Evolutionary conservation across 768 basidiomycete genomes (phyloP), one percentile per base, ranked within the genome.

Genomic region (Tulasnella sp.): DNA sequence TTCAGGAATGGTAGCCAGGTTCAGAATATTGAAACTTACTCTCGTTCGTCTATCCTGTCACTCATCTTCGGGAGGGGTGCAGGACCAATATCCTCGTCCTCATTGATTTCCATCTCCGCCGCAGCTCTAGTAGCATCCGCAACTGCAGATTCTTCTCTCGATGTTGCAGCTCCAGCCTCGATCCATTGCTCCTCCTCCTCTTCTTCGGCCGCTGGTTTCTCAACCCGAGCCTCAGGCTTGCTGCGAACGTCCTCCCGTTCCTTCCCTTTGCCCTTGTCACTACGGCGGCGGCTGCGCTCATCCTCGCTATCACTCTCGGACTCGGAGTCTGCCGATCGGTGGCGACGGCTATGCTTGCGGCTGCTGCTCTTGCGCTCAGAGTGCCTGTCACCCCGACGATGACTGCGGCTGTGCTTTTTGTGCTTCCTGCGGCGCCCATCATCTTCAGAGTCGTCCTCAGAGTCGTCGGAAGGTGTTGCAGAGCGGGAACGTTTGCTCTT

Each of bases 51-150:
- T 72, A 92, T 83, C 83, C 87, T 90, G 82, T 89, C 84, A 39
- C 75, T 91, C 7, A 84, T 82, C 80, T 87, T 89, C 46, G 82
- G 48, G 0, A 90, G 83, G n/a, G 95, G 93, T 81, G 92, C 87
- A 5, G 97, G 97, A 0, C 97, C 97, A 42, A 97, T 84, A 46
- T 92, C 93, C 5, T 91, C 91, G 74, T 91, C 93, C 21, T 87
- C 88, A 38, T 86, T 85, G 14, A 86, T 86, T 14, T 90, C 89
- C 80, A 62, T 84, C 84, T 56, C 77, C 82, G 19, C 80, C 80
- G 6, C 71, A 31, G 74, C 71, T 31, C 14, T 71, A 38, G 75
- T 77, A 68, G 74, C 44, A 31, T 16, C 34, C 21, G 34, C 71
- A 27, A 39, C 62, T 3, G 62, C 62, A 68, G 56, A 36, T 21